Percentiles rank a stretch among this genome's conserved stretches.
Conservation (phyloP, 2,329 filamentous ascomycete genomes). For the Stagonosporopsis chrysanthemi region DNA sequence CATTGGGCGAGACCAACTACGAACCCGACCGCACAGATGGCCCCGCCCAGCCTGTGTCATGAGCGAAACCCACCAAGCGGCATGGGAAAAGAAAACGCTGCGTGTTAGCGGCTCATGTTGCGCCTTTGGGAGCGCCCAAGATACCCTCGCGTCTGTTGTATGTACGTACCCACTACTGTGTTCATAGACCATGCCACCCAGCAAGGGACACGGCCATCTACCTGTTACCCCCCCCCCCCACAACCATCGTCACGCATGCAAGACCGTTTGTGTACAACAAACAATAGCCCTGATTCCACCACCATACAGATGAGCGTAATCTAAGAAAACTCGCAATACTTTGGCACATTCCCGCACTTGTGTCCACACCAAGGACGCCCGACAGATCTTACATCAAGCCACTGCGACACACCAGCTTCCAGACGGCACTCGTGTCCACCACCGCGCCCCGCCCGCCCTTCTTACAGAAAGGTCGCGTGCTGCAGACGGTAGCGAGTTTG, state of each 20-base stretch:
- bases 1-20: slow-evolving; percentile 53
- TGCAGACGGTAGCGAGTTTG: slow-evolving; percentile 20
- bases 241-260: slow-evolving; percentile 23
- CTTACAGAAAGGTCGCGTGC: slow-evolving; percentile 29
- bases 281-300: slow-evolving; percentile 4
- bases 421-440: slow-evolving; percentile 1
- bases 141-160: slow-evolving; percentile 40
- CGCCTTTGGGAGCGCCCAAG: slow-evolving; percentile 22
- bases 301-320: not conserved
- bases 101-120: slow-evolving; percentile 6
- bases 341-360: not conserved
- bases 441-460: slow-evolving; percentile 13
- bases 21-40: slow-evolving; percentile 51
- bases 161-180: slow-evolving; percentile 28
- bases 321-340: not conserved
- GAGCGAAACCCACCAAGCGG: slow-evolving; percentile 2
- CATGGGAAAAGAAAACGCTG: not conserved
- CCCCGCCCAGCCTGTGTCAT: slow-evolving; percentile 31
- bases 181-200: slow-evolving; percentile 25
- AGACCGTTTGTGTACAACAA: slow-evolving; percentile 25
- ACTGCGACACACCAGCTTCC: not conserved
- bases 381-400: slow-evolving; percentile 7
- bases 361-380: not conserved
- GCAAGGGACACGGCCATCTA: slow-evolving; percentile 27
- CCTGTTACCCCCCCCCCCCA: slow-evolving; percentile 8